phyloP scores from a whole-genome alignment of 495 filamentous ascomycete species.

The Neurospora africana region DNA sequence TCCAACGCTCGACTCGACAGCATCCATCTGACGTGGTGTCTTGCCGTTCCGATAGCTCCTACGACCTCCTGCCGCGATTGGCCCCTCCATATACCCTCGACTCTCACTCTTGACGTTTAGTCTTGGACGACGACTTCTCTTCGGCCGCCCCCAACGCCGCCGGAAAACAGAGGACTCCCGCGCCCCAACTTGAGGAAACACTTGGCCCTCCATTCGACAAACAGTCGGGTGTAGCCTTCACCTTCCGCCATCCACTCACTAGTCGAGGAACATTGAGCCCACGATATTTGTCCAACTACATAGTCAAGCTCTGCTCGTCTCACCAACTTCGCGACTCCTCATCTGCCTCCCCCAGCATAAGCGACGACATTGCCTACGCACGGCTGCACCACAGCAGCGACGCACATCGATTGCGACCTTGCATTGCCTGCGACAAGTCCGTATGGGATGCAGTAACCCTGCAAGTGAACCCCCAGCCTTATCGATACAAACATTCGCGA shows the following conservation, averaged over 20 bases:
- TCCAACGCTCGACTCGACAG: not conserved
- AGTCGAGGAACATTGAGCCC: not conserved
- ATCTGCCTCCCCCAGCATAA: not conserved
- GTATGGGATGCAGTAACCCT: not conserved
- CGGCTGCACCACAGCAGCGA: not conserved
- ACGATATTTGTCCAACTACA: not conserved
- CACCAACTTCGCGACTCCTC: not conserved
- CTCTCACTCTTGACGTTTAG: too few species aligned
- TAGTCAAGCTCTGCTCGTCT: not conserved
- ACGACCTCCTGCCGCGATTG: not conserved
- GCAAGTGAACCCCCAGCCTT: conserved; percentile 6
- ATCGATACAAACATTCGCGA: conserved; percentile 19
- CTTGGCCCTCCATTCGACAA: not conserved
- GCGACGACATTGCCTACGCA: not conserved
- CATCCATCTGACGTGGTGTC: not conserved
- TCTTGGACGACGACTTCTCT: not conserved
- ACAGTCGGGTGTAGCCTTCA: not conserved
- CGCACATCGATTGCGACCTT: not conserved
- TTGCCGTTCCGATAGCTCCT: not conserved
- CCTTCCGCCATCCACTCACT: not conserved
- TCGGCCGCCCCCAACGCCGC: not conserved
- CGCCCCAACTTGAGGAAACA: not conserved
- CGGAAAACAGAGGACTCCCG: not conserved
- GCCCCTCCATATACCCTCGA: not conserved
- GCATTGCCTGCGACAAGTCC: not conserved